phyloP scores from a whole-genome alignment of 2,329 filamentous ascomycete species.

The Fusarium marasasianum region DNA sequence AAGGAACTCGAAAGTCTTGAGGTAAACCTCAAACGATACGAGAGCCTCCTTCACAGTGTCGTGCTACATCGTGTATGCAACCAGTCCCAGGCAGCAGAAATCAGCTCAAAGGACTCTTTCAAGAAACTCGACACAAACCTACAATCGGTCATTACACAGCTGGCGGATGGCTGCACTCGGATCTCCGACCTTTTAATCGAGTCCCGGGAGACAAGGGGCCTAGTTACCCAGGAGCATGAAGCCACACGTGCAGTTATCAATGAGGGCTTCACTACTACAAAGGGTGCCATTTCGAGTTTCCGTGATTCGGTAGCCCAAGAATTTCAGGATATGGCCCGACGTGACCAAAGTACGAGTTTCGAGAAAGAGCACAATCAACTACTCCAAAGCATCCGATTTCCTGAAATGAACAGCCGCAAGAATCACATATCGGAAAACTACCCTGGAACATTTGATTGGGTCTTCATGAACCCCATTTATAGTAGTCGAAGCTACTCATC shows the following conservation, averaged over 20 bases:
- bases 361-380: background rate
- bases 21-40: background rate
- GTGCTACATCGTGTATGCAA: rapidly evolving
- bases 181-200: rapidly evolving
- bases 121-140: background rate
- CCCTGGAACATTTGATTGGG: background rate
- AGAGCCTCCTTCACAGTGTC: background rate
- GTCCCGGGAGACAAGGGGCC: rapidly evolving
- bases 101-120: rapidly evolving
- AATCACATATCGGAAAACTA: background rate
- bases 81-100: background rate
- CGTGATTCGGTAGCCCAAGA: rapidly evolving
- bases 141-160: background rate
- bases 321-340: background rate
- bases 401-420: background rate
- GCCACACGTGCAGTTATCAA: background rate
- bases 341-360: rapidly evolving
- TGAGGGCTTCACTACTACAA: rapidly evolving
- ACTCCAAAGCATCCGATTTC: background rate
- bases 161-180: rapidly evolving
- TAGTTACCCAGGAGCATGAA: background rate
- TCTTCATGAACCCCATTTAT: background rate
- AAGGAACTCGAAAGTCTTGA: background rate
- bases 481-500: background rate
- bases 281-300: rapidly evolving